Evolutionary conservation across 768 basidiomycete genomes (phyloP).

Genomic region (Tulasnella sp.): DNA sequence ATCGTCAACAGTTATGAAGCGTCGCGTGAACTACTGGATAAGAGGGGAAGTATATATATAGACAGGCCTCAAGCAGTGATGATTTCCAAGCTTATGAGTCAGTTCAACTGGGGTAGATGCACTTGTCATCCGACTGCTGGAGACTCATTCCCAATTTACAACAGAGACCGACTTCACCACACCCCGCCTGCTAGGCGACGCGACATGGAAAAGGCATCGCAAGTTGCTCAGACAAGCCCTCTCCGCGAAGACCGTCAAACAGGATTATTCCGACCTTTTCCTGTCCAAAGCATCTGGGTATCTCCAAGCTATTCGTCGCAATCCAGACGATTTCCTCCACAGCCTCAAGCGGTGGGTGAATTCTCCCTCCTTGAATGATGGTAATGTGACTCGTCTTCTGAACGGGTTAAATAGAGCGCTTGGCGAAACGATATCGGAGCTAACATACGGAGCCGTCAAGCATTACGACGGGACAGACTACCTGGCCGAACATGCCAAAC

Average conservation of each 20-base stretch:
- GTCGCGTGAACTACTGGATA: not conserved
- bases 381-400: too few relatives aligned
- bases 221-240: slow-evolving; percentile 6
- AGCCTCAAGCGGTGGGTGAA: not conserved
- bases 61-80: not conserved
- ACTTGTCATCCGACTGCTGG: not conserved
- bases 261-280: not conserved
- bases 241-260: not conserved
- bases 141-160: not conserved
- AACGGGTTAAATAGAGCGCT: too few relatives aligned
- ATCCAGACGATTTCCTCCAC: not conserved
- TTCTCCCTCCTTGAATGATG: too few relatives aligned
- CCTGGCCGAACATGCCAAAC: not conserved
- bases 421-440: not conserved
- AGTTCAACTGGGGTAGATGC: not conserved
- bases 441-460: not conserved
- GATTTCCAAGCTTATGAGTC: not conserved
- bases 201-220: not conserved
- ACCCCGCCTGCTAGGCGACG: not conserved
- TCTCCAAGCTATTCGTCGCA: not conserved
- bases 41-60: not conserved
- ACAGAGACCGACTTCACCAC: not conserved
- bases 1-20: not conserved
- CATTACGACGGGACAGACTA: not conserved
- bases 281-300: not conserved